Evolutionary conservation across 2,329 filamentous ascomycete species (phyloP).

Genomic region (Sporothrix euskadiensis): DNA sequence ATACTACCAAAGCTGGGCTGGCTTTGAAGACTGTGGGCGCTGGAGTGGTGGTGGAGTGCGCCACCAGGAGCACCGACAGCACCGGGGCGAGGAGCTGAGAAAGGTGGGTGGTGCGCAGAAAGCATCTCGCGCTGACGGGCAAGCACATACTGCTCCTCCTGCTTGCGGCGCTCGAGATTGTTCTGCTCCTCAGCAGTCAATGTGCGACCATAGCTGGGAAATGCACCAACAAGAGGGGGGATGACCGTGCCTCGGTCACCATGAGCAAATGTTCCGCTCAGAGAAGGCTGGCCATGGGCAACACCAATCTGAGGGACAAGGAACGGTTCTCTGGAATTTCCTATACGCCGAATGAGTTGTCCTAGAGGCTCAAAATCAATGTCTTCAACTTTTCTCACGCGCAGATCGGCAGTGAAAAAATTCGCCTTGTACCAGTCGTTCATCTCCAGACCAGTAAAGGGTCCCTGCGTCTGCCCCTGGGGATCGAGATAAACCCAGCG

Average conservation of each 20-base stretch:
- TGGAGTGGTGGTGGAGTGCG: conserved; percentile 84
- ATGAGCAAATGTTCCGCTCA: conserved; percentile 51
- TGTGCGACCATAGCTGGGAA: conserved; percentile 94
- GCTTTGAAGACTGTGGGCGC: conserved; percentile 91
- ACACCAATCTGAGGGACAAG: conserved; percentile 96
- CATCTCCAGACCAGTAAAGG: conserved; percentile 97
- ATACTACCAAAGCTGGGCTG: conserved; percentile 97
- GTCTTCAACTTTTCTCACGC: conserved; percentile 94
- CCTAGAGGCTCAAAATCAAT: conserved; percentile 91
- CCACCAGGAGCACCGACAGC: conserved; percentile 45
- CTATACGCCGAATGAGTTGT: conserved; percentile 91
- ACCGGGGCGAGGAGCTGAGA: conserved; percentile 34
- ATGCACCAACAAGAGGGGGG: conserved; percentile 88
- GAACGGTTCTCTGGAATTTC: conserved; percentile 96
- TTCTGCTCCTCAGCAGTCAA: conserved; percentile 98
- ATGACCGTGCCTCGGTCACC: conserved; percentile 63
- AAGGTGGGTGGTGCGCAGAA: conserved; percentile 59
- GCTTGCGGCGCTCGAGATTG: conserved; percentile 91
- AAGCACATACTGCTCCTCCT: conserved; percentile 97
- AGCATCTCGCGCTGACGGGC: conserved; percentile 93
- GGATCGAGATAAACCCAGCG: conserved; percentile 98
- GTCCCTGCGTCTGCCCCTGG: conserved; percentile 86
- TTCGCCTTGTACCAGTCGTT: conserved; percentile 99
- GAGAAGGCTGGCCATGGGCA: conserved; percentile 73
- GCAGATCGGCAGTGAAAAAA: conserved; percentile 91